phyloP scores from a whole-genome alignment of 768 basidiomycete species.

The Dendrothele bispora region DNA sequence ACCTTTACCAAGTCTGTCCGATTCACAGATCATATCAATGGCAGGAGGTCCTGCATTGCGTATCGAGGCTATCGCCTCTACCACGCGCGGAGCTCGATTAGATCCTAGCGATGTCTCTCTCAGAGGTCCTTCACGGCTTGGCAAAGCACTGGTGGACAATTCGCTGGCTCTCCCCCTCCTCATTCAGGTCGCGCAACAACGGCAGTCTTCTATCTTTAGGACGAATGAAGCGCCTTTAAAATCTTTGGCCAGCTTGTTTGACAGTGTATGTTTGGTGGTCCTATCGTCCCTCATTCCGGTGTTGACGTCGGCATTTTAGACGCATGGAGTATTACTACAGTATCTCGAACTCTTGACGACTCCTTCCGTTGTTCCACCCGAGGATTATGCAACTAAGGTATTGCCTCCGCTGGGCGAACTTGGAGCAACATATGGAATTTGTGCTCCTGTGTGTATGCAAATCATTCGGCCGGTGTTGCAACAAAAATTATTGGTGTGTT shows the following conservation, averaged over 20 bases:
- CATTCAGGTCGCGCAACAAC: slow-evolving; percentile 88
- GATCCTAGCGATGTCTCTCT: slow-evolving; percentile 64
- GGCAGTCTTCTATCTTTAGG: slow-evolving; percentile 79
- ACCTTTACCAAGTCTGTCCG: slow-evolving; percentile 85
- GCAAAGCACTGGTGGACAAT: slow-evolving; percentile 64
- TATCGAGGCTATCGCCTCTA: slow-evolving; percentile 84
- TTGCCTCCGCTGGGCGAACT: slow-evolving; percentile 77
- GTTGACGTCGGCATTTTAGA: slow-evolving; percentile 64
- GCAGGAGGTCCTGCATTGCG: slow-evolving; percentile 87
- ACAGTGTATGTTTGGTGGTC: slow-evolving; percentile 67
- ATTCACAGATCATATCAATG: slow-evolving; percentile 86
- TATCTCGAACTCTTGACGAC: slow-evolving; percentile 86
- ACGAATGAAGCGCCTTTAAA: slow-evolving; percentile 79
- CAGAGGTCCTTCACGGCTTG: slow-evolving; percentile 68
- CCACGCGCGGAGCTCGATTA: slow-evolving; percentile 70
- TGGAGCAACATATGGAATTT: slow-evolving; percentile 74
- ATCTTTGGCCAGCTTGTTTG: slow-evolving; percentile 83
- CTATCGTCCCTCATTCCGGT: slow-evolving; percentile 10
- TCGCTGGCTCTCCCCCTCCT: slow-evolving; percentile 84
- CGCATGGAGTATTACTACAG: slow-evolving; percentile 89
- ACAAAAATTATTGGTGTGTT: slow-evolving; percentile 55
- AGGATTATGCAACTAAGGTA: slow-evolving; percentile 73
- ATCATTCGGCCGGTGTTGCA: slow-evolving; percentile 84
- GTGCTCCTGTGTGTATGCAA: slow-evolving; percentile 90
- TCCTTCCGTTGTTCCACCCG: slow-evolving; percentile 60